Percentiles rank a stretch among this genome's conserved stretches.
Evolutionary conservation across 306 rosid genomes (phyloP).

Genomic region (Cicer judaicum): DNA sequence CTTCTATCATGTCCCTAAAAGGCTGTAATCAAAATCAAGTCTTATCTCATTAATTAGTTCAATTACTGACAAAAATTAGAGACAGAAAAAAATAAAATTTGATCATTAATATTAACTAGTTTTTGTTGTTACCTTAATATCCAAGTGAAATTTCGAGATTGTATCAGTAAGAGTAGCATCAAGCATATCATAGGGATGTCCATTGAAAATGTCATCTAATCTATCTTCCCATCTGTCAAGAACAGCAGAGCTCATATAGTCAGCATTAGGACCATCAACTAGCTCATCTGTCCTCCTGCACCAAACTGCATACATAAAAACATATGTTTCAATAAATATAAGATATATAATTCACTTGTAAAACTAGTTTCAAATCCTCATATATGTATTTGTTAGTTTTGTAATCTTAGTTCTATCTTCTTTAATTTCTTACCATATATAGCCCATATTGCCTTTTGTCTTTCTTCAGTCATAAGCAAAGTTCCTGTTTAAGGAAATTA

Average conservation of each 20-base stretch:
- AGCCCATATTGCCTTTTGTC: slow-evolving; percentile 91
- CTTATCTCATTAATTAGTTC: not conserved
- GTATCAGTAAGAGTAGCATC: slow-evolving; percentile 82
- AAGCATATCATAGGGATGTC: slow-evolving; percentile 77
- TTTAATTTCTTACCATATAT: slow-evolving; percentile 69
- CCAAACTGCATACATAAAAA: slow-evolving; percentile 63
- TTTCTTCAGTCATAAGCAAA: slow-evolving; percentile 75
- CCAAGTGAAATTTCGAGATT: slow-evolving; percentile 65
- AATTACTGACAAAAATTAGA: not conserved
- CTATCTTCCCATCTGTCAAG: slow-evolving; percentile 94
- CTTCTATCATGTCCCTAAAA: slow-evolving; percentile 85
- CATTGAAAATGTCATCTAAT: slow-evolving; percentile 70
- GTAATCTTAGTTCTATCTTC: not conserved
- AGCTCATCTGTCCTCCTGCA: slow-evolving; percentile 92
- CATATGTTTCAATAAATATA: slow-evolving; percentile 25
- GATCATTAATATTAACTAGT: not conserved
- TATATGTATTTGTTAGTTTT: not conserved
- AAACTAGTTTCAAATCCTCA: not conserved
- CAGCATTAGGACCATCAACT: slow-evolving; percentile 87
- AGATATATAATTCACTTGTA: not conserved
- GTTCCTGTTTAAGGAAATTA: slow-evolving; percentile 60
- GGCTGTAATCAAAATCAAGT: slow-evolving; percentile 50
- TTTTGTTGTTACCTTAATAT: slow-evolving; percentile 64
- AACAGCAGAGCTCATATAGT: slow-evolving; percentile 64
- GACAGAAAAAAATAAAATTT: not conserved